Evolutionary conservation across 1,139 yeast genomes (phyloP), one percentile per base, ranked within the genome.

Genomic region (Zygoascus sp.): DNA sequence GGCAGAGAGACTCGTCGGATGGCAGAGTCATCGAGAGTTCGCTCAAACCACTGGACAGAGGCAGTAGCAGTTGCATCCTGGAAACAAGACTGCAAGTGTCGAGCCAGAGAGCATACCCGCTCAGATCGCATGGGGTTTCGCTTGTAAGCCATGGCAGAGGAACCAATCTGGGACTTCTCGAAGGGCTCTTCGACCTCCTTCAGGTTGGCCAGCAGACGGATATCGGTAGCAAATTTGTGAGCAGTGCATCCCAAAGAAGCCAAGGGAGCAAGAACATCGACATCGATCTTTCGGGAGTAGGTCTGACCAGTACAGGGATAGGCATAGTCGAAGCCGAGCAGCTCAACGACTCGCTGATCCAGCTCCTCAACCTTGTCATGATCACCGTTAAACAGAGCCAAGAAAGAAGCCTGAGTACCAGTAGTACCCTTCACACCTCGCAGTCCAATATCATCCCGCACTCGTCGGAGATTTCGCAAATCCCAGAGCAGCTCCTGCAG

Each of bases 61-160:
- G 97, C 95, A 47, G 98, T 92, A 70, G 89, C 94, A 58, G 92
- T 83, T 46, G 97, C 95, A 68, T 92, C 97, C 64, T 77, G 88
- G 73, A 84, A 84, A 60, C 89, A 75, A 17, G 96, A 84, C 58
- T 96, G 96, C 69, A 92, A 70, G 69, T 92, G 97, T 75, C 98
- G 86, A 22, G 97, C 81, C 58, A 94, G 77, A 21, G 98, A 92
- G 73, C 99, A 92, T 52, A 92, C 97, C 68, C 99, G 83, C 74
- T 92, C 99, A 65, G 94, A 84, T 75, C 99, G 84, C 99, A 92
- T 92, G 68, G 99, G 99, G 75, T 92, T 92, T 74, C 99, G 86
- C 79, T 92, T 92, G 76, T 92, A 92, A 23, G 99, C 99, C 99
- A 92, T 92, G 37, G 98, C 98, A 50, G 90, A 80, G 17, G 97